phyloP scores from a whole-genome alignment of 306 rosid species.

The Luffa aegyptiaca region DNA sequence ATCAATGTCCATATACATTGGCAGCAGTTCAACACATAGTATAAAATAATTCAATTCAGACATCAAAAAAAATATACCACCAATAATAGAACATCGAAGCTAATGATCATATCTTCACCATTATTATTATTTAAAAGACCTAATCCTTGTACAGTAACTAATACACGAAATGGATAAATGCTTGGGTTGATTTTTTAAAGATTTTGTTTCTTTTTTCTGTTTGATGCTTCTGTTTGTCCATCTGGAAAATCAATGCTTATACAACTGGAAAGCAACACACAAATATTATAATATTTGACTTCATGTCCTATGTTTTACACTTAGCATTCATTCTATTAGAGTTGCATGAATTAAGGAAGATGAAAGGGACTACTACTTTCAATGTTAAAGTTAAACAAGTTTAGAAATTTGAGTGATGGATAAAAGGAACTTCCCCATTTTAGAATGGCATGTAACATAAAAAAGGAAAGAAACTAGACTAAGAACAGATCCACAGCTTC shows the following conservation, averaged over 20 bases:
- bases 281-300: not conserved
- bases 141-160: not conserved
- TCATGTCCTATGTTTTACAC: not conserved
- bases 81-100: not conserved
- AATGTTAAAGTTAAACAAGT: not conserved
- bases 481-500: too few species aligned
- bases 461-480: too few species aligned
- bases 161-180: not conserved
- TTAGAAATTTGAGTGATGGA: not conserved
- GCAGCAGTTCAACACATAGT: not conserved
- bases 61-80: not conserved
- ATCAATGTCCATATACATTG: not conserved
- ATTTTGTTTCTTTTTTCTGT: not conserved
- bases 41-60: not conserved
- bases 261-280: not conserved
- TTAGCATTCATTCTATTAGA: not conserved
- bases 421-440: not conserved
- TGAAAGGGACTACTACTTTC: too few species aligned
- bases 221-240: not conserved
- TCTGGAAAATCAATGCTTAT: not conserved
- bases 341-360: not conserved
- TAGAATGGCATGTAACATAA: not conserved
- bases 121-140: not conserved
- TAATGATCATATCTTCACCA: not conserved
- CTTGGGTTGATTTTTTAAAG: not conserved